A percentile compares a stretch with the other conserved stretches of the same genome.
Evolutionary conservation across 805 yeast genomes (phyloP).

Genomic region (Naumovozyma baii): DNA sequence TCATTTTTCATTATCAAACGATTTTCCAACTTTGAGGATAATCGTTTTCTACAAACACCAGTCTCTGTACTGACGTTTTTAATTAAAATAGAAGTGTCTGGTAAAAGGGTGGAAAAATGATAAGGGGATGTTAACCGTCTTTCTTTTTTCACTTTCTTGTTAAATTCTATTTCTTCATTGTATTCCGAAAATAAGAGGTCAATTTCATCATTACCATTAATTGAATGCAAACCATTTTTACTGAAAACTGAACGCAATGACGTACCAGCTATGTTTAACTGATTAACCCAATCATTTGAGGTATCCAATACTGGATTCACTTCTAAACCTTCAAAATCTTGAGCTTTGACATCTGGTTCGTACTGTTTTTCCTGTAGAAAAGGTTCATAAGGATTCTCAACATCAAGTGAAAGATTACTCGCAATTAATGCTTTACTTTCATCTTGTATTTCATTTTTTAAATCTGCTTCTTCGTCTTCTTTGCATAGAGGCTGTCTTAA

Average conservation of each 20-base stretch:
- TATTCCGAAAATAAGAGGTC: constrained; percentile 34
- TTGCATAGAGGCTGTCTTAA: neutral
- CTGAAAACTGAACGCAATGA: constrained; percentile 29
- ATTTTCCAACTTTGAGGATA: neutral
- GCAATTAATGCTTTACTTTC: neutral
- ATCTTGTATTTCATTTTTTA: neutral
- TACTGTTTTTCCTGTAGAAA: constrained; percentile 43
- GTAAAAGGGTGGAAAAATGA: constrained; percentile 18
- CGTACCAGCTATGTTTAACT: constrained; percentile 42
- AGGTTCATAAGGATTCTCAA: neutral
- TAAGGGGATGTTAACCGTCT: constrained; percentile 17
- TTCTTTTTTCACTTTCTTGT: constrained; percentile 24
- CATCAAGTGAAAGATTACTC: neutral
- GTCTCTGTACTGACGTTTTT: constrained; percentile 4
- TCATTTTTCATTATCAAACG: neutral
- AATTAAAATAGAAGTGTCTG: constrained; percentile 12
- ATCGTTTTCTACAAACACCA: constrained; percentile 6
- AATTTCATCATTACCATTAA: constrained; percentile 5
- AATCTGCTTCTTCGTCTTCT: no score
- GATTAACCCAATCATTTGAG: constrained; percentile 56
- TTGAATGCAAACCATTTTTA: constrained; percentile 2
- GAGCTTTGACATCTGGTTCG: constrained; percentile 51
- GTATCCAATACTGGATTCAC: constrained; percentile 39
- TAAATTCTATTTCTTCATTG: constrained; percentile 26
- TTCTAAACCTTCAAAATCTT: constrained; percentile 38